Base-by-base conservation (phyloP, 495 filamentous ascomycete species). In the Annulohypoxylon nitens region DNA sequence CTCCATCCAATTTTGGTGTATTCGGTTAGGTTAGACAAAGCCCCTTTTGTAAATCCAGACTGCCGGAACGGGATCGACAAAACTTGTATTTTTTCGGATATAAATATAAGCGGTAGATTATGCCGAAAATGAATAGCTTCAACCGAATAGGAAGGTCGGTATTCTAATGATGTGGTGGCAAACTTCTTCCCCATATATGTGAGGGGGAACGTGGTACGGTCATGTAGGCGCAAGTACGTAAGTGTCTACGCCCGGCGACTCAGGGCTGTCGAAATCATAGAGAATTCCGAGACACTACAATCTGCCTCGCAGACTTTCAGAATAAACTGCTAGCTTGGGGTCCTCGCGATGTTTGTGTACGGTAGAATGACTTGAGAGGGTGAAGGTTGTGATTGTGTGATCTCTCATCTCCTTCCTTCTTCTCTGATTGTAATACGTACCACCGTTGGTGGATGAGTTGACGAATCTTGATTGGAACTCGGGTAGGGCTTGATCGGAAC, bases 11-110 rank as follows among this genome's bases (percentile, higher is more conserved):
- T 7, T 36, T 14, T 8, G 1, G 26, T 26, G 7, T 26, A 34
- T 18, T 3, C n/a, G 51, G 12, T 23, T 26, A 11, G 51, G 37
- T 41, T 12, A 41, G 12, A 3, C 37, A 12, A 33, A 20, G 34
- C 51, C 51, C 25, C 26, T 3, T n/a, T 54, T 34, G 25, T 9
- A 25, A 34, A 54, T 23, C 51, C 51, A 34, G 10, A 33, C 18
- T 54, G 6, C 11, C 51, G 51, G 51, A 14, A 54, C 51, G 51
- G 30, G 51, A 54, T 34, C 26, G 51, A 54, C 51, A 12, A n/a
- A 16, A 54, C 4, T 10, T 18, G 20, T 54, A 33, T 14, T 10
- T n/a, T n/a, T 16, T 6, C 3, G 51, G 11, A 26, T 41, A 9
- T 41, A 54, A 11, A 14, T 54, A 3, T 34, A 6, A 11, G 34